Conservation (phyloP, 2,329 filamentous ascomycete species). For the Coniella lustricola region DNA sequence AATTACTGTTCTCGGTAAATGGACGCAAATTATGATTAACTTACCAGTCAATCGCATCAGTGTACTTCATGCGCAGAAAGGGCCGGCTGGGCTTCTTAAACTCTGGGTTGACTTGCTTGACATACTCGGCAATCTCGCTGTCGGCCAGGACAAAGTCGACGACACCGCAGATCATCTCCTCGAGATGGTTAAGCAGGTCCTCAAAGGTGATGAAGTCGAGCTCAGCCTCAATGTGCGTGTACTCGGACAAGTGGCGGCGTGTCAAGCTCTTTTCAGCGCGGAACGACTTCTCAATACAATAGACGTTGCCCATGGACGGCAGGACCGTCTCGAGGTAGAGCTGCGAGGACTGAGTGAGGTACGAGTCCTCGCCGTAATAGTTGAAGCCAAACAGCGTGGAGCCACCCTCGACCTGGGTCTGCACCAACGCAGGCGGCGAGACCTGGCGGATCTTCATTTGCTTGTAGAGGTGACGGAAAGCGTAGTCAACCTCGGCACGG, state of each 20-base stretch:
- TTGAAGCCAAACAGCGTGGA: conserved; percentile 79
- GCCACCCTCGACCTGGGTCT: conserved; percentile 91
- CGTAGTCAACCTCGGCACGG: conserved; percentile 70
- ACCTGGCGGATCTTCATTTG: conserved; percentile 76
- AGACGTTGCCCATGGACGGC: conserved; percentile 86
- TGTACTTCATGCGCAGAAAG: conserved; percentile 92
- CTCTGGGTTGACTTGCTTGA: conserved; percentile 84
- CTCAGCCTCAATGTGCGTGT: conserved; percentile 94
- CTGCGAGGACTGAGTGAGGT: conserved; percentile 93
- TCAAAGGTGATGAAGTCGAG: conserved; percentile 92
- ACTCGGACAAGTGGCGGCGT: conserved; percentile 88
- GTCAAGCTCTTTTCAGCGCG: conserved; percentile 95
- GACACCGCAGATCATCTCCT: conserved; percentile 79
- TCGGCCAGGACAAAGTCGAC: conserved; percentile 72
- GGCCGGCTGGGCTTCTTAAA: conserved; percentile 78
- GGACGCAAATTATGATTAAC: too few relatives aligned
- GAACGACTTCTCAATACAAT: conserved; percentile 98
- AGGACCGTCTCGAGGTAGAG: conserved; percentile 95
- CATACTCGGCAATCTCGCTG: conserved; percentile 60
- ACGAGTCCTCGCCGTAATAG: conserved; percentile 64
- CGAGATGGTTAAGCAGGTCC: conserved; percentile 80
- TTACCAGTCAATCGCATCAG: conserved; percentile 24
- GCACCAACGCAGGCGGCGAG: conserved; percentile 82
- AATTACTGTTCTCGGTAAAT: too few relatives aligned
- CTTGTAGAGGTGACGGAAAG: conserved; percentile 73